Conservation (phyloP, 2,329 filamentous ascomycete genomes). For the Xylaria hypoxylon region DNA sequence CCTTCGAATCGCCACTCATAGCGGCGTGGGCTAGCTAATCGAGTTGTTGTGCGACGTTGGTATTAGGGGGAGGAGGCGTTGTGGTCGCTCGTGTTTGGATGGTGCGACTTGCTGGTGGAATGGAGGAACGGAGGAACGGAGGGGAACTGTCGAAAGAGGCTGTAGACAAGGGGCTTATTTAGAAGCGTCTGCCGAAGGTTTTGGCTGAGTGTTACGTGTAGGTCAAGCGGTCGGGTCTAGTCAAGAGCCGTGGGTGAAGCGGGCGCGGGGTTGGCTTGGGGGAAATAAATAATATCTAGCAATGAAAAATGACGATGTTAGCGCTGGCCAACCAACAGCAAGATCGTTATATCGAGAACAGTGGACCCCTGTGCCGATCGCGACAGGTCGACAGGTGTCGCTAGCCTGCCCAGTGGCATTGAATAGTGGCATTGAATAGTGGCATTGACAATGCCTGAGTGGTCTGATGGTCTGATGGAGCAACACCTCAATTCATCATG, state of each 20-base stretch:
- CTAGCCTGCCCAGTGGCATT: background rate
- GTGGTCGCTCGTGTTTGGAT: slow-evolving; percentile 13
- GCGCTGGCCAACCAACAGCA: slow-evolving; percentile 24
- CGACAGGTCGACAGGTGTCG: slow-evolving; percentile 28
- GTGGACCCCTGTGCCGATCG: slow-evolving; percentile 45
- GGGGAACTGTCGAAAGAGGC: slow-evolving; percentile 10
- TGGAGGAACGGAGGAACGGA: background rate
- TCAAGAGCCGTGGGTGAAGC: slow-evolving; percentile 23
- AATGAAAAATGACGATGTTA: slow-evolving; percentile 28
- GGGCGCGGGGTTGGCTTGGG: slow-evolving; percentile 18
- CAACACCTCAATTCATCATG: slow-evolving; percentile 13
- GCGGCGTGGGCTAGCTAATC: slow-evolving; percentile 17
- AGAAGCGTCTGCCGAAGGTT: background rate
- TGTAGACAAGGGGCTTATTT: slow-evolving; percentile 1
- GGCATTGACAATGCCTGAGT: background rate
- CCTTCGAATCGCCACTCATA: slow-evolving; percentile 51
- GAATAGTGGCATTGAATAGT: background rate
- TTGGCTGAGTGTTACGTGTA: background rate
- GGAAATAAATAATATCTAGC: slow-evolving; percentile 31
- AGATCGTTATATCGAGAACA: slow-evolving; percentile 11
- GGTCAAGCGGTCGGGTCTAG: slow-evolving; percentile 20
- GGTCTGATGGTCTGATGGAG: slow-evolving; percentile 26
- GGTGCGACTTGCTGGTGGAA: background rate
- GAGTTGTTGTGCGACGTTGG: background rate
- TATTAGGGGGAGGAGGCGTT: background rate